A percentile compares a stretch with the other conserved stretches of the same genome.
phyloP scores from a whole-genome alignment of 2,329 filamentous ascomycete species.

The Aspergillus awamori region DNA sequence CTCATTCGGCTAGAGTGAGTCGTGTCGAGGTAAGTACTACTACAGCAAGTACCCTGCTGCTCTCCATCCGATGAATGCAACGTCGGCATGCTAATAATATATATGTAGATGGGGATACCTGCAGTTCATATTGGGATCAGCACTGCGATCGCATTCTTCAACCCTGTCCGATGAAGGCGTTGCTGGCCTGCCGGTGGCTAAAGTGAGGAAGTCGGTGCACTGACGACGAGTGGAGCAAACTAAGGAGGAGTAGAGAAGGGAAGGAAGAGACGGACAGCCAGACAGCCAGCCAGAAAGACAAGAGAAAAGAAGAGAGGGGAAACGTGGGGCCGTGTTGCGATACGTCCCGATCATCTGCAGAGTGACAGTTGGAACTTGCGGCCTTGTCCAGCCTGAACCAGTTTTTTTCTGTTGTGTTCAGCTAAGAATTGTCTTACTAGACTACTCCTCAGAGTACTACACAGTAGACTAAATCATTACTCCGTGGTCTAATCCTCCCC shows the following conservation, averaged over 20 bases:
- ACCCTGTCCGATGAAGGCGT: neutral
- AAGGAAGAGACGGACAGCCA: neutral
- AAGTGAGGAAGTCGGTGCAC: neutral
- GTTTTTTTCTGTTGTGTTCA: no score
- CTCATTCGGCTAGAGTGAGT: no score
- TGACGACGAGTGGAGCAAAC: conserved; percentile 6
- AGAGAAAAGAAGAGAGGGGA: conserved; percentile 1
- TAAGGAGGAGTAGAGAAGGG: conserved; percentile 2
- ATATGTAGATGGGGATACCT: neutral
- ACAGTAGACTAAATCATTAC: neutral
- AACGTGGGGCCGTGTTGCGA: conserved; percentile 16
- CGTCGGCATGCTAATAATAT: neutral
- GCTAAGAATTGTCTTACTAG: no score
- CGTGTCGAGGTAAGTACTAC: no score
- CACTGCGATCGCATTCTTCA: conserved; percentile 1
- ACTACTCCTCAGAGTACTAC: no score
- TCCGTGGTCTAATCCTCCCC: neutral
- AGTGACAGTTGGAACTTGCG: conserved; percentile 16
- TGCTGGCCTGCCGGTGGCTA: neutral
- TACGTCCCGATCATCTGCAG: conserved; percentile 20
- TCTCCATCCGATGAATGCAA: neutral
- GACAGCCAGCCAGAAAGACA: no score
- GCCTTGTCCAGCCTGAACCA: no score
- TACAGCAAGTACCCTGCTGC: no score
- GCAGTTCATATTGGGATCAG: conserved; percentile 4